phyloP scores from a whole-genome alignment of 2,329 filamentous ascomycete genomes.

The Alternaria longipes region DNA sequence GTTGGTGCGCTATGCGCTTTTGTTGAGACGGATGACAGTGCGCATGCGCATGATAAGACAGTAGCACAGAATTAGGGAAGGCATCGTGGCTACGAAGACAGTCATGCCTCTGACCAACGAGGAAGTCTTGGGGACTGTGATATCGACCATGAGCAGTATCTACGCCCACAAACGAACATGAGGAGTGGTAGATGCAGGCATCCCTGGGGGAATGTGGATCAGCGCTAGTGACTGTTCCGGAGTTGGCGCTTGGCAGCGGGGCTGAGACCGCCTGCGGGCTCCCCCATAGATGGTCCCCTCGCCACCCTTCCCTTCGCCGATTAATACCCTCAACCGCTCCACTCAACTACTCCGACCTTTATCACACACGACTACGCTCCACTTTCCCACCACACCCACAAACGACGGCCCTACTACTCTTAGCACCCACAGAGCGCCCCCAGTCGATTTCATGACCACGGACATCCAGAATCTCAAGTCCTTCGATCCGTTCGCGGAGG shows the following conservation, averaged over 20 bases:
- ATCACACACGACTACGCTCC: constrained; percentile 12
- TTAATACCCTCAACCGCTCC: constrained; percentile 14
- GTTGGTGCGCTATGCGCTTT: constrained; percentile 4
- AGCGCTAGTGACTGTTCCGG: constrained; percentile 10
- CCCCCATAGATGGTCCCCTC: constrained; percentile 8
- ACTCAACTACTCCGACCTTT: constrained; percentile 3
- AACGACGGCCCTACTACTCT: constrained; percentile 14
- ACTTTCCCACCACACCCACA: constrained; percentile 8
- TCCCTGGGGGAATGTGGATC: not conserved
- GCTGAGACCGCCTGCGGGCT: constrained; percentile 18
- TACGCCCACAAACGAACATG: not conserved
- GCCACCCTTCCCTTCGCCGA: constrained; percentile 17
- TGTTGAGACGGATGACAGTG: constrained; percentile 4
- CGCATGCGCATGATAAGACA: not conserved
- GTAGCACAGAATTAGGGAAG: not conserved
- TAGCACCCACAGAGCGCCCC: constrained; percentile 37
- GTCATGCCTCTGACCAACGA: not conserved
- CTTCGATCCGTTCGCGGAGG: constrained; percentile 99
- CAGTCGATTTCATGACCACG: constrained; percentile 50
- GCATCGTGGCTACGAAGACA: not conserved
- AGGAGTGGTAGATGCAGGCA: not conserved
- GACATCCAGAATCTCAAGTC: constrained; percentile 57
- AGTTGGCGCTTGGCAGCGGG: constrained; percentile 14
- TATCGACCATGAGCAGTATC: not conserved
- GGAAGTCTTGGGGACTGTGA: not conserved